Percentiles rank a stretch among this genome's conserved stretches.
Evolutionary conservation across 2,329 filamentous ascomycete genomes (phyloP).

Genomic region (Xylariales sp.): DNA sequence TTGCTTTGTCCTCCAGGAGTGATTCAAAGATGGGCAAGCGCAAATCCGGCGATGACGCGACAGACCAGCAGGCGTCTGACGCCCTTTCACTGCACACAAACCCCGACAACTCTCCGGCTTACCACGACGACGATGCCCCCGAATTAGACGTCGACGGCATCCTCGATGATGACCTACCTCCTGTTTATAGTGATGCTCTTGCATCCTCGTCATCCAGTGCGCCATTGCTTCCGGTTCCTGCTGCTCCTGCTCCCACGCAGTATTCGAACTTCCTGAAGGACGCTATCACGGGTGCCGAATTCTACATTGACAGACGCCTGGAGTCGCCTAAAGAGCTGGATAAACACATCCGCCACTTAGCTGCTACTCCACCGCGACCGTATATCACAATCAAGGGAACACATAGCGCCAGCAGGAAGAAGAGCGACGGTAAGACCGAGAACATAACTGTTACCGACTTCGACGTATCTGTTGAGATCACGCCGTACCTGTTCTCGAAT

Average conservation of each 20-base stretch:
- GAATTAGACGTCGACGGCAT: conserved; percentile 21
- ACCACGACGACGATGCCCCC: conserved; percentile 20
- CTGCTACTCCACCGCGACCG: conserved; percentile 46
- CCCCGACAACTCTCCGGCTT: conserved; percentile 12
- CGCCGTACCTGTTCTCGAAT: conserved; percentile 50
- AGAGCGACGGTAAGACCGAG: conserved; percentile 42
- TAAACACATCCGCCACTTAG: conserved; percentile 37
- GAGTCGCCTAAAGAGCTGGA: conserved; percentile 42
- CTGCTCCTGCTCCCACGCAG: background rate
- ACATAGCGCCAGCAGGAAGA: conserved; percentile 40
- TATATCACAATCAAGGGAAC: conserved; percentile 48
- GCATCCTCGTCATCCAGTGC: background rate
- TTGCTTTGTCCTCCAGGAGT: too few species aligned
- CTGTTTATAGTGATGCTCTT: conserved; percentile 23
- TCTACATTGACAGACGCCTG: conserved; percentile 40
- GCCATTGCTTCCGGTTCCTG: conserved; percentile 6
- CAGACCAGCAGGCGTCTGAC: too few species aligned
- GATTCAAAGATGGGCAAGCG: too few species aligned
- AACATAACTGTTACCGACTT: conserved; percentile 51
- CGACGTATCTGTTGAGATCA: conserved; percentile 54
- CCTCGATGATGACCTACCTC: conserved; percentile 22
- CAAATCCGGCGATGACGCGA: too few species aligned
- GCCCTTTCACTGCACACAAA: conserved; percentile 24
- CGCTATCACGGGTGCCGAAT: conserved; percentile 29
- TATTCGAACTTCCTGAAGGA: conserved; percentile 21